Base-by-base conservation (phyloP, 2,329 filamentous ascomycete genomes). In the Didymella segeticola region DNA sequence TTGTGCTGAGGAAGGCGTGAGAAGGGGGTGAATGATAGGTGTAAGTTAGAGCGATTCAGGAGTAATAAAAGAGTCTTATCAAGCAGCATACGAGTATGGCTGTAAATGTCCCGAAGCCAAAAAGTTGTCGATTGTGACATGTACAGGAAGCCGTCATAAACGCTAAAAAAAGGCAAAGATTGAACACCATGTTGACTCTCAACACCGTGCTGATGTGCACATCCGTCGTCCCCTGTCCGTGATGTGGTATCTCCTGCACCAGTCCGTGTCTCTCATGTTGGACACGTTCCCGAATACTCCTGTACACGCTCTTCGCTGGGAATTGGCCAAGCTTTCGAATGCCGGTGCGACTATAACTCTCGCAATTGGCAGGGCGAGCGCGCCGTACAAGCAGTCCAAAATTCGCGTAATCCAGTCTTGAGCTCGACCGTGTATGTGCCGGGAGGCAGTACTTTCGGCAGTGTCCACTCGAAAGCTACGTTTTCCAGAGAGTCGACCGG, bases 1-100 rank as follows among this genome's bases (percentile, higher is more conserved):
- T 77, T 23, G 48, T 73, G 23, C 19, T 77, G n/a, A 61, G 59
- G 56, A 74, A 58, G 60, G 20, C 25, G 19, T 49, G 41, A 57
- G 29, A 33, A 3, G 45, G 15, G 23, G 25, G 17, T 2, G 29
- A 11, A 14, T 7, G 15, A 4, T 23, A n/a, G 10, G 34, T 30
- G n/a, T n/a, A 26, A 4, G 12, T 39, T 4, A 22, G 14, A 22
- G n/a, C 3, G n/a, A n/a, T 27, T 23, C 25, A 11, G 34, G 20
- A 20, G n/a, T 12, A 23, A 20, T 9, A 14, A 12, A 23, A 14
- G 12, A 5, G 4, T 7, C 6, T 36, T 5, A n/a, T n/a, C 19
- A 12, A 14, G 33, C 33, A 5, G 11, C 17, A 22, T 2, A 11
- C 19, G 33, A 7, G 11, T 26, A 5, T 36, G 33, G 14, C 15